A percentile compares a stretch with the other conserved stretches of the same genome.
phyloP scores from a whole-genome alignment of 2,329 filamentous ascomycete species.

The Fusarium sp. region DNA sequence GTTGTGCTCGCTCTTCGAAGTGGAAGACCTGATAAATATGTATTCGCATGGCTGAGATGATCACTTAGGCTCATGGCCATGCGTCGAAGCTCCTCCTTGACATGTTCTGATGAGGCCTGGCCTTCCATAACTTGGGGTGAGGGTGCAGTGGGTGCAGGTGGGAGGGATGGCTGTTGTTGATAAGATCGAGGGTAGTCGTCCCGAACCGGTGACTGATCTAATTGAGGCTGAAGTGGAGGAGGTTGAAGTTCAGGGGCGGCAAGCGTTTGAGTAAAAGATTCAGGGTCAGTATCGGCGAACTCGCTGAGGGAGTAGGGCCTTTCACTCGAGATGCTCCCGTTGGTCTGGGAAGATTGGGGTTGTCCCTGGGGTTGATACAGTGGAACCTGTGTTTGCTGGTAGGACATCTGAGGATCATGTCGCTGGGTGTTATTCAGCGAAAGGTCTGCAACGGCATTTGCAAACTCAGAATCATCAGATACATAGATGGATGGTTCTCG shows the following conservation, averaged over 20 bases:
- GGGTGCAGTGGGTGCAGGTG: constrained; percentile 56
- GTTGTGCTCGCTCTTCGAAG: constrained; percentile 47
- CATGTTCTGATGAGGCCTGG: constrained; percentile 59
- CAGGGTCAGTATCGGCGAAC: constrained; percentile 53
- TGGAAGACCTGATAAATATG: constrained; percentile 54
- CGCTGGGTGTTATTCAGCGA: constrained; percentile 38
- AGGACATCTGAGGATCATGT: constrained; percentile 26
- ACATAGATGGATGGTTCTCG: constrained; percentile 70
- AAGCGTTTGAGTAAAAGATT: constrained; percentile 47
- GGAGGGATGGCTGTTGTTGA: constrained; percentile 27
- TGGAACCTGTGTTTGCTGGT: constrained; percentile 32
- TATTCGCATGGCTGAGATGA: constrained; percentile 57
- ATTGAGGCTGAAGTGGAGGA: constrained; percentile 35
- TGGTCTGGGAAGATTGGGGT: constrained; percentile 18
- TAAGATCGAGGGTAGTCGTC: constrained; percentile 27
- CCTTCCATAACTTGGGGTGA: constrained; percentile 64
- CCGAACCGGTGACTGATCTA: constrained; percentile 27
- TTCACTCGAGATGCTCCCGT: constrained; percentile 27
- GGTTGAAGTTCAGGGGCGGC: constrained; percentile 37
- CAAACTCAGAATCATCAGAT: constrained; percentile 65
- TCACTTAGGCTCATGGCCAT: constrained; percentile 60
- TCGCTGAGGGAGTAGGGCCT: constrained; percentile 53
- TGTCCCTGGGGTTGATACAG: constrained; percentile 17
- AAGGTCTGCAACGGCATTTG: constrained; percentile 48
- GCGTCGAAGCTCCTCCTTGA: constrained; percentile 60